These are phyloP conservation scores for Gigaspora rosea DNA, from an alignment of 192 early-diverging fungal species.

Conservation along the genomic window DNA sequence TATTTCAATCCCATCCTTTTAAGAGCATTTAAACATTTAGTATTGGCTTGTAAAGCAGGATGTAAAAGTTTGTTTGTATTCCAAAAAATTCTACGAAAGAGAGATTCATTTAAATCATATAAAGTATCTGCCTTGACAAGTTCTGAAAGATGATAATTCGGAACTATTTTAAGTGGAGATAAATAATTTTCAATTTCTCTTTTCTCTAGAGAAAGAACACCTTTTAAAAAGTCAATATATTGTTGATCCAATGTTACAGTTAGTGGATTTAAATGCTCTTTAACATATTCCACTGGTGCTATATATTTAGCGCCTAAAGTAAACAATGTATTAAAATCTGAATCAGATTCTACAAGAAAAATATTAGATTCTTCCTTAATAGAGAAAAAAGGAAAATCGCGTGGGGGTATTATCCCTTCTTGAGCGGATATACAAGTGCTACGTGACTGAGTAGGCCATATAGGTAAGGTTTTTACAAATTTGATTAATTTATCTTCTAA, in stretches of 20 bases:
- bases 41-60: background rate
- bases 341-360: background rate
- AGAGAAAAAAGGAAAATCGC: too few species aligned
- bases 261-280: background rate
- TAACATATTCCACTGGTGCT: background rate
- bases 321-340: background rate
- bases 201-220: background rate
- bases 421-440: too few species aligned
- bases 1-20: background rate
- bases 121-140: conserved; percentile 6
- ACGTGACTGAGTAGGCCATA: too few species aligned
- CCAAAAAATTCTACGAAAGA: background rate
- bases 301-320: background rate
- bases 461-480: too few species aligned
- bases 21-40: background rate
- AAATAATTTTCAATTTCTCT: conserved; percentile 13
- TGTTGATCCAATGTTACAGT: background rate
- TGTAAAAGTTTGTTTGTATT: background rate
- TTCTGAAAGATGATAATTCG: background rate
- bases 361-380: too few species aligned
- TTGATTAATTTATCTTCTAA: too few species aligned
- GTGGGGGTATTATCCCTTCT: too few species aligned
- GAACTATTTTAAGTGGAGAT: background rate
- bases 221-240: background rate
- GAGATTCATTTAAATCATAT: background rate